Percentiles rank a stretch among this genome's conserved stretches.
Evolutionary conservation across 441 rosid genomes (phyloP).

Genomic region (Corymbia calophylla): DNA sequence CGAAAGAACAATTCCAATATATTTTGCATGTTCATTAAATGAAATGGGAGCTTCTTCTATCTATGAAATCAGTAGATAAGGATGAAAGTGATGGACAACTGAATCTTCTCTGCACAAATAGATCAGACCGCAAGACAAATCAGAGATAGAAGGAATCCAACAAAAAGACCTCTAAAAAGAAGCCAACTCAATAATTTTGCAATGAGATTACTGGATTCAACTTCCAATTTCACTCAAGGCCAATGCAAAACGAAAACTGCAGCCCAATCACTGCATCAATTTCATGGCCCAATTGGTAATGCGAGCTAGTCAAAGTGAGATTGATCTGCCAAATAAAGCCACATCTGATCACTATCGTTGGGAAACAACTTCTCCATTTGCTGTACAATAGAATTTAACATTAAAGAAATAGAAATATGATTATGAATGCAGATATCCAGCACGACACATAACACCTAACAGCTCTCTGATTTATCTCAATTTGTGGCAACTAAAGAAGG

Average conservation of each 20-base stretch:
- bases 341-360: background rate
- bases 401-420: background rate
- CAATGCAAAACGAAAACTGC: background rate
- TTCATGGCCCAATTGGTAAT: background rate
- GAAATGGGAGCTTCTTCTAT: background rate
- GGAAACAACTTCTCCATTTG: background rate
- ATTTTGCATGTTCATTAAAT: background rate
- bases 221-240: background rate
- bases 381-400: background rate
- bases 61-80: background rate
- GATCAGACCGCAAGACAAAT: background rate
- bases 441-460: background rate
- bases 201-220: background rate
- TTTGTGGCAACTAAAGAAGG: background rate
- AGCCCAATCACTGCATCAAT: background rate
- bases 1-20: background rate
- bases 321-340: background rate
- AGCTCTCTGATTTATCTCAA: background rate
- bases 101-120: background rate
- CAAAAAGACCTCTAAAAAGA: background rate
- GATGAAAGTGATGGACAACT: background rate
- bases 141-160: background rate
- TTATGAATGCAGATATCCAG: background rate
- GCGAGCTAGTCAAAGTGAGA: background rate
- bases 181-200: background rate